Evolutionary conservation across 495 filamentous ascomycete genomes (phyloP).

Genomic region (Penicillium bovifimosum): DNA sequence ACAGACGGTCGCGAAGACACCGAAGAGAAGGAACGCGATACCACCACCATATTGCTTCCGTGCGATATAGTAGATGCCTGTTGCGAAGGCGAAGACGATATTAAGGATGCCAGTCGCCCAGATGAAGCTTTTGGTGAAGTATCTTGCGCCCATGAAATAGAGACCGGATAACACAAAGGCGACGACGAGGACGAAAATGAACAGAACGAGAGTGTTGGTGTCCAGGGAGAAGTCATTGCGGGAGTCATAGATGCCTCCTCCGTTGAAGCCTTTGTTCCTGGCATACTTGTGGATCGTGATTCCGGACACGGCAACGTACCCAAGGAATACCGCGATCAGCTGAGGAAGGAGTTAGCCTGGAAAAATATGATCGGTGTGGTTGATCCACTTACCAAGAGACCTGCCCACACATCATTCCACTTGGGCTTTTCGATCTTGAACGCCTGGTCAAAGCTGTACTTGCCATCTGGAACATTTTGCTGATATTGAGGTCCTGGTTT

Average conservation of each 20-base stretch:
- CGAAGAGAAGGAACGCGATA: conserved; percentile 79
- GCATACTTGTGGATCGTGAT: conserved; percentile 73
- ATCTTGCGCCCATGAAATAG: conserved; percentile 71
- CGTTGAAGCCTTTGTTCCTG: conserved; percentile 58
- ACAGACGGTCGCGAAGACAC: conserved; percentile 72
- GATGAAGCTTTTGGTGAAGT: conserved; percentile 85
- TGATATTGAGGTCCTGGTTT: conserved; percentile 25
- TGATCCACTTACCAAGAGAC: conserved; percentile 53
- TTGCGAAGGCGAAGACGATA: conserved; percentile 61
- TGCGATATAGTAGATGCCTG: conserved; percentile 61
- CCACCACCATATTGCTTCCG: conserved; percentile 71
- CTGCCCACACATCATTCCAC: conserved; percentile 85
- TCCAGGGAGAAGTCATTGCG: conserved; percentile 59
- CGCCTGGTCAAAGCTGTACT: conserved; percentile 60
- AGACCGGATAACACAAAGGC: conserved; percentile 67
- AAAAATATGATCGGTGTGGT: background rate
- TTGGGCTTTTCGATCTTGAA: conserved; percentile 80
- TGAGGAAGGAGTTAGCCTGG: conserved; percentile 19
- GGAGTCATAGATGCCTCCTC: conserved; percentile 67
- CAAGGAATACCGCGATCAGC: conserved; percentile 68
- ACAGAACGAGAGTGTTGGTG: conserved; percentile 82
- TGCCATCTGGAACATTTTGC: conserved; percentile 28
- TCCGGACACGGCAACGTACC: conserved; percentile 73
- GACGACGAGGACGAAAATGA: conserved; percentile 66
- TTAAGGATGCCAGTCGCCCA: conserved; percentile 76